Evolutionary conservation across 23 red algal genomes (phyloP), one percentile per base, ranked within the genome.

Genomic region (Gracilaria gracilis): DNA sequence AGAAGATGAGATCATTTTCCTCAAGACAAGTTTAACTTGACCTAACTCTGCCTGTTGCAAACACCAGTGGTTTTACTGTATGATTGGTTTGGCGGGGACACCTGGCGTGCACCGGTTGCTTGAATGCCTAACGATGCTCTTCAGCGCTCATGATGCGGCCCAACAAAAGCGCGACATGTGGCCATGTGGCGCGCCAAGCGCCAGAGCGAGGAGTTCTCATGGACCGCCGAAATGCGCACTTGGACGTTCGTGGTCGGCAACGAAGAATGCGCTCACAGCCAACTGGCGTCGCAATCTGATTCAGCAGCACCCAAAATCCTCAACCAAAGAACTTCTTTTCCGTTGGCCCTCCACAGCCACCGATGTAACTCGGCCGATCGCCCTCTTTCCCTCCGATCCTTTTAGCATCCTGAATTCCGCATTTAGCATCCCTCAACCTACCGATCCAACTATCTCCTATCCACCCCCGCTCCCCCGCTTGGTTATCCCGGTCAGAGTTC

Each of bases 321-420:
- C 51, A 55, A 55, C 51, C 51, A 55, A 55, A 19, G 9, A 55
- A 20, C 51, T 55, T 20, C 59, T 29, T 19, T 62, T 31, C 59
- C 59, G 59, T 62, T 62, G 38, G 35, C 67, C 67, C 20, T 24
- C 38, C 67, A 40, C 67, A 73, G 67, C 67, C 67, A 73, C 67
- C 67, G 67, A 73, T 73, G 67, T 73, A 73, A 73, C 36, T 73
- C 67, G n/a, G 67, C 67, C 34, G 67, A 37, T 73, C 67, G 59
- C 23, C 9, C 36, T 40, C 3, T 0, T 44, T 73, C 67, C 67
- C 67, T 21, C 67, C 13, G 28, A 67, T 40, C 34, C 35, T 23
- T 1, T 6, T 5, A 2, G 35, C 67, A 73, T 37, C 35, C 65
- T 73, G 3, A 11, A 5, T 28, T 24, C 36, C 65, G 13, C 65